Evolutionary conservation across 2,329 filamentous ascomycete species (phyloP).

Genomic region (Claviceps lovelessii): DNA sequence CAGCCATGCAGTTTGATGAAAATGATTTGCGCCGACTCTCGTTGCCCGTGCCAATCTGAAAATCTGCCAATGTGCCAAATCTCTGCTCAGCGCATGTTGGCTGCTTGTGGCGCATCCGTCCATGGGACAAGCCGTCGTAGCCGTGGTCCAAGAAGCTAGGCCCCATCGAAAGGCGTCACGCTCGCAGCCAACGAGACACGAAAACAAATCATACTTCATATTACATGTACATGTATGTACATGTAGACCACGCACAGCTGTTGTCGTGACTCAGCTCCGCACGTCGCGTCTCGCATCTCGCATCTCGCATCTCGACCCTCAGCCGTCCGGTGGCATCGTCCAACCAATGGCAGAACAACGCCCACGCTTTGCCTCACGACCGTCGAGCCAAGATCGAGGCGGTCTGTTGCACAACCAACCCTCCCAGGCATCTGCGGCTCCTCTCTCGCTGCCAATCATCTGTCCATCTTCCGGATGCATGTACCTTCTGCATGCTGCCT

Average conservation of each 20-base stretch:
- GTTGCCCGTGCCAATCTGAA: too few species aligned
- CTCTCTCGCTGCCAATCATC: background rate
- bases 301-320: background rate
- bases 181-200: too few species aligned
- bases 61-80: too few species aligned
- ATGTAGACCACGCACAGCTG: background rate
- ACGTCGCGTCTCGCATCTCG: background rate
- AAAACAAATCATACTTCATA: too few species aligned
- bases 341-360: background rate
- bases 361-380: background rate
- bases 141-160: too few species aligned
- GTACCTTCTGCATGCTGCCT: background rate
- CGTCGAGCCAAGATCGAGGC: background rate
- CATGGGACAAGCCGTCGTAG: too few species aligned
- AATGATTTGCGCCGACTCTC: too few species aligned
- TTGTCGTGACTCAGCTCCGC: background rate
- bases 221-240: too few species aligned
- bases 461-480: background rate
- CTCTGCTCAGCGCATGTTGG: too few species aligned
- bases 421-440: background rate
- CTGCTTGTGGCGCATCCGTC: too few species aligned
- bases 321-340: background rate
- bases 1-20: too few species aligned
- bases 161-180: too few species aligned
- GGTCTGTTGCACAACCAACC: background rate